Base-by-base conservation (phyloP, 1,284 basidiomycete species). In the Boletus austroedulis region DNA sequence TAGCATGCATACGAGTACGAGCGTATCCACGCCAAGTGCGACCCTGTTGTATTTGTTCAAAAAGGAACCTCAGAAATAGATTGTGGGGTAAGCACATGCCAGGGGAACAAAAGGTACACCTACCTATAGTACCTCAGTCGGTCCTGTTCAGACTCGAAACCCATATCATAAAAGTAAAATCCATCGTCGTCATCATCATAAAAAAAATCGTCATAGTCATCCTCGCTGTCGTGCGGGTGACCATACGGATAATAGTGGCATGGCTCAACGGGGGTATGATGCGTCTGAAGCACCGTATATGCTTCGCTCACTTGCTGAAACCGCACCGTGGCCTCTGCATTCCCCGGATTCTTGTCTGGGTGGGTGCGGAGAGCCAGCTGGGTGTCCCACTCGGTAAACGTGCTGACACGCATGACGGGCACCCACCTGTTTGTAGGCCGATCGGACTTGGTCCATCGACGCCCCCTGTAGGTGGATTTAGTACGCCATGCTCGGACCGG, bases 281-380 rank as follows among this genome's bases (percentile, higher is more conserved):
- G 79, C 61, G 81, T 81, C 54, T 81, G 70, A 47, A 89, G 77
- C 36, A 81, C 67, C 50, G 80, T 79, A 73, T 89, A 91, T 5
- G 88, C 88, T 58, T 84, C 85, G 60, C 84, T 80, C 45, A 90
- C 69, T 53, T 77, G 73, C 69, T 90, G 87, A 66, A 91, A 90
- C 65, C 85, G 76, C 4, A 76, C 76, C 38, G 87, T 90, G 54
- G 88, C 87, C 64, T 81, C 77, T 47, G 78, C 78, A 62, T 87
- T 80, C 49, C 79, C 79, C 0, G 79, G 82, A 64, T 89, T 89
- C 72, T 89, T 89, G 73, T 90, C 89, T 9, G 89, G 88, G 71
- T 90, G 89, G 0, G 82, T 85, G 34, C 78, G 78, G 29, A 90
- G 75, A 11, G 87, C 87, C 56, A 83, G 72, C 85, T 88, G 61